Evolutionary conservation across 371 early-diverging fungal genomes (phyloP), one percentile per base, ranked within the genome.

Genomic region (Furculomyces boomerangus): DNA sequence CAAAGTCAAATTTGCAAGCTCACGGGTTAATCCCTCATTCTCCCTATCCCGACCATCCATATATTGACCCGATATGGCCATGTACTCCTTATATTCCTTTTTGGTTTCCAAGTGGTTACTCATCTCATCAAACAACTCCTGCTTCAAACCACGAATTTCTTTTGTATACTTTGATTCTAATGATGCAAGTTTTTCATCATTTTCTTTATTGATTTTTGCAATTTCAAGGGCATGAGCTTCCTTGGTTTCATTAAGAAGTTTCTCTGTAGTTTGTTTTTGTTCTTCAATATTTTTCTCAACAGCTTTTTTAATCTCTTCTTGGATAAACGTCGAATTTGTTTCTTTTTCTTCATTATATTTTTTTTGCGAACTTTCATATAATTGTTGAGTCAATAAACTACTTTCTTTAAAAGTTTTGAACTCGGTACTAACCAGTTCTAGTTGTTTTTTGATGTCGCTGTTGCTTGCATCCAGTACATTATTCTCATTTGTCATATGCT

Each of bases 11-110:
- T 30, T 32, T 2, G 52, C 52, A 8, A 51, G 24, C 35, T 51
- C 52, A 3, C 37, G 27, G 3, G 52, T 51, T 26, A 51, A 26
- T 32, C 32, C 52, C 8, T 51, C 52, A 32, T 51, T 51, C 18
- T 25, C 52, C 24, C 24, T 30, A 35, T 51, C 52, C 37, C 30
- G 25, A 31, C 31, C 52, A 24, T 51, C 52, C 52, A 51, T 51
- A 35, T 51, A 51, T 35, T 25, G 14, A 3, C 52, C 52, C 18
- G 52, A 51, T 3, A 51, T 3, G 5, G 27, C 30, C 25, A 51
- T 31, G 22, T 51, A 51, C 26, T 51, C 52, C 24, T 51, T 3
- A 35, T 51, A 51, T 26, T 51, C 52, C 3, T 32, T 16, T 37
- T 51, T 32, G 13, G 26, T 35, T 13, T 32, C 7, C 37, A 14